Percentiles rank a stretch among this genome's conserved stretches.
These are phyloP conservation scores for Xerocomellus intermedius DNA, from an alignment of 768 basidiomycete species.

Conservation along the genomic window DNA sequence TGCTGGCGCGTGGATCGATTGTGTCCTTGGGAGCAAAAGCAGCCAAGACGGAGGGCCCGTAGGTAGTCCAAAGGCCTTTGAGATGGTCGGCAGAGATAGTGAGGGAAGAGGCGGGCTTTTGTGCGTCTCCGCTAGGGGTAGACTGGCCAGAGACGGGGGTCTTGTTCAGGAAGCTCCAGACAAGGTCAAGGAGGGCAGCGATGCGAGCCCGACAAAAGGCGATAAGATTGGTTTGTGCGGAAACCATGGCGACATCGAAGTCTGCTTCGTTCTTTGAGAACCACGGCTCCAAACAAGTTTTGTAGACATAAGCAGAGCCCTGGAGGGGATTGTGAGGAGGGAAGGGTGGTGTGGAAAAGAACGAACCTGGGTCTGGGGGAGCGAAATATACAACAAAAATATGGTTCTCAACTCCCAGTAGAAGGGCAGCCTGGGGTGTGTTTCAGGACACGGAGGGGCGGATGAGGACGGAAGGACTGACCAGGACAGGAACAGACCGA, in stretches of 20 bases:
- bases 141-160: constrained; percentile 21
- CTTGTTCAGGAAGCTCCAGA: constrained; percentile 47
- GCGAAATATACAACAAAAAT: constrained; percentile 63
- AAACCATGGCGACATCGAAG: constrained; percentile 56
- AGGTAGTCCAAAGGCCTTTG: constrained; percentile 41
- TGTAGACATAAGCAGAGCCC: constrained; percentile 70
- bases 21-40: constrained; percentile 20
- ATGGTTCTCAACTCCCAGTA: constrained; percentile 74
- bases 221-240: constrained; percentile 52
- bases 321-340: constrained; percentile 27
- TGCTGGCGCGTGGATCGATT: constrained; percentile 10
- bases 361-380: constrained; percentile 67
- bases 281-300: constrained; percentile 59
- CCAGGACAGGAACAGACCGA: constrained; percentile 69
- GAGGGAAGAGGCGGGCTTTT: constrained; percentile 7
- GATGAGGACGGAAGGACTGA: constrained; percentile 26
- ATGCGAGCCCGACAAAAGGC: constrained; percentile 56
- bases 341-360: background rate
- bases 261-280: constrained; percentile 55
- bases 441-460: constrained; percentile 7
- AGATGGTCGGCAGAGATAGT: constrained; percentile 30
- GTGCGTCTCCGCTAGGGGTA: constrained; percentile 23
- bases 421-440: constrained; percentile 61
- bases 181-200: constrained; percentile 45
- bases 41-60: constrained; percentile 40